Evolutionary conservation across 2,329 filamentous ascomycete species (phyloP), one percentile per base, ranked within the genome.

Genomic region (Tolypocladium album): DNA sequence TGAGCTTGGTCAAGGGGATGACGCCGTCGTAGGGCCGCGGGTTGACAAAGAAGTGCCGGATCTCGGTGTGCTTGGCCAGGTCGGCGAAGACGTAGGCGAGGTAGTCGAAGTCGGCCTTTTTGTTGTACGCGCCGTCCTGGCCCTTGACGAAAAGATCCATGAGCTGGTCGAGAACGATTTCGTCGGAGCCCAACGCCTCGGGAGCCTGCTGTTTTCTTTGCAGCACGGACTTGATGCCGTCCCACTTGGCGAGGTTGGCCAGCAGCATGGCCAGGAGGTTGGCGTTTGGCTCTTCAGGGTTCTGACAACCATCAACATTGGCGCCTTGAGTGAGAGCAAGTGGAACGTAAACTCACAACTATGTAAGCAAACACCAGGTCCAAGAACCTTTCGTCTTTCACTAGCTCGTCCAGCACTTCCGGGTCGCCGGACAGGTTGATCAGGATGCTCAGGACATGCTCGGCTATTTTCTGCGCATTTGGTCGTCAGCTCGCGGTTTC

Each of bases 101-200:
- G 74, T 97, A 97, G 76, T 99, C 92, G 72, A 86, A 97, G 74
- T 93, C 83, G 62, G 92, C 92, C 34, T 88, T 73, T 69, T 89
- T 88, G 79, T 97, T 97, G 74, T 94, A 92, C 12, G 81, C 79
- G 31, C 88, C 89, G 62, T 89, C 87, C 27, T 90, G 87, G 24
- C 93, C 93, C 76, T 94, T 95, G 70, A 97, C 94, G 71, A 99
- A 99, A 67, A 95, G 88, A 72, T 97, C 94, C 72, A 99, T 85
- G 38, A 99, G 79, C 74, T 97, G 94, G 72, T 97, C 92, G 67
- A 97, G 84, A 5, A 90, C 87, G 61, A 84, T 80, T 42, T 87
- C 82, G 47, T 90, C 89, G 1, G 85, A 88, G 7, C 84, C 86
- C 8, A 96, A 82, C n/a, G 80, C 79, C 59, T 86, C 82, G 2